Evolutionary conservation across 768 basidiomycete species (phyloP), one percentile per base, ranked within the genome.

Genomic region (Cystobasidium ongulense): DNA sequence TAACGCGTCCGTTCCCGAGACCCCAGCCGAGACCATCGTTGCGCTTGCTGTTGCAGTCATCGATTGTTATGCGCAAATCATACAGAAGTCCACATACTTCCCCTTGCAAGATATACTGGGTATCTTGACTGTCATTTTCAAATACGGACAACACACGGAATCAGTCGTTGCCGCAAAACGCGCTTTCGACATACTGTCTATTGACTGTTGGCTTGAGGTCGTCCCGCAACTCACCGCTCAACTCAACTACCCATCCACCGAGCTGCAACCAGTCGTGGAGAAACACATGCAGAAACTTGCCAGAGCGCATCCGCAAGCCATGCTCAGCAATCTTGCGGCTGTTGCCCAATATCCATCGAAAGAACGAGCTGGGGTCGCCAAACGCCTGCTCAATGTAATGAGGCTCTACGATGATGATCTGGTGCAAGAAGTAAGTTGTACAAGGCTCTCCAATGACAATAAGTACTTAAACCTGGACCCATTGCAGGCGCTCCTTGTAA

Each of bases 61-160:
- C 36, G 68, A 71, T 13, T 33, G 68, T 35, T 71, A 71, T 36
- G 52, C 54, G 17, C 50, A 71, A 29, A 59, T 71, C 54, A 54
- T 71, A 4, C 68, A 59, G 18, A n/a, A 61, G 68, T n/a, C 68
- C 8, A 36, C n/a, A 27, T n/a, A 54, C 27, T 71, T 35, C 31
- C 68, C 68, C 18, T 41, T 71, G 27, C 68, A 71, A 36, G 68
- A 71, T 46, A 36, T 71, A 27, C 35, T 71, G 8, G 68, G 68
- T 21, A 21, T 71, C 7, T 33, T 71, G n/a, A 71, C 68, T 10
- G 31, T 21, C 29, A 59, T 71, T 21, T 57, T 71, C 53, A 71
- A 71, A 38, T 59, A 57, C 53, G 68, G 68, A 15, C 50, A 59
- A 4, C 68, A 59, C 53, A 71, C 36, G 43, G 68, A 71, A 15